Percentiles rank a stretch among this genome's conserved stretches.
These are phyloP conservation scores for Nemania serpens DNA, from an alignment of 2,329 filamentous ascomycete genomes.

Conservation along the genomic window DNA sequence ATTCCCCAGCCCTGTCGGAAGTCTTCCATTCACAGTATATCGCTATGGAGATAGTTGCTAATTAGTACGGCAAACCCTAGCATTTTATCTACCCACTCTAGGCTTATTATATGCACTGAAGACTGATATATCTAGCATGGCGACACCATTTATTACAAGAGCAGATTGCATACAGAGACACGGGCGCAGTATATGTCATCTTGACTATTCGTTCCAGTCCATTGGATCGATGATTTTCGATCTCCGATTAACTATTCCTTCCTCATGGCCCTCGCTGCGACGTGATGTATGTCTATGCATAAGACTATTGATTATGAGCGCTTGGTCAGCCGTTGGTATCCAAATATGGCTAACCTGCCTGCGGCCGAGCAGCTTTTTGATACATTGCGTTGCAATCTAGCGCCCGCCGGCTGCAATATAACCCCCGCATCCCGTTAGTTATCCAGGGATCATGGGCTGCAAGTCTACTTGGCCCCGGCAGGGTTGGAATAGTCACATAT, in stretches of 20 bases:
- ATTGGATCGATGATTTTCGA: conserved; percentile 13
- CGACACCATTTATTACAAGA: too few species aligned
- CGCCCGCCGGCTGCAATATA: conserved; percentile 25
- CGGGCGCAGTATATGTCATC: background rate
- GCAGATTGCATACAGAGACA: too few species aligned
- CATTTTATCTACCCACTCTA: conserved; percentile 2
- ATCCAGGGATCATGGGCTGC: conserved; percentile 2
- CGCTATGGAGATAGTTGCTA: too few species aligned
- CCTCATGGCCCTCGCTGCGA: conserved; percentile 6
- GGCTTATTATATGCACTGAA: background rate
- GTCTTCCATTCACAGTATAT: too few species aligned
- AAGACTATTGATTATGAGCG: conserved; percentile 26
- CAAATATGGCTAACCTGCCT: conserved; percentile 22
- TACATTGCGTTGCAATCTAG: conserved; percentile 27
- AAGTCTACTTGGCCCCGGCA: conserved; percentile 5
- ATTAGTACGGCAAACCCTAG: too few species aligned
- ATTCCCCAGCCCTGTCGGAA: too few species aligned
- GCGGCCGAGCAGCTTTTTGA: conserved; percentile 16
- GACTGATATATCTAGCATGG: background rate
- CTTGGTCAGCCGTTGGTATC: conserved; percentile 28
- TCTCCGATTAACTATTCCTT: conserved; percentile 19
- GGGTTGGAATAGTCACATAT: conserved; percentile 8
- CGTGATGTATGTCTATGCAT: conserved; percentile 15
- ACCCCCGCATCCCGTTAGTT: conserved; percentile 10
- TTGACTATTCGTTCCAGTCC: conserved; percentile 22